These are phyloP conservation scores for Calocera cornea DNA, from an alignment of 768 basidiomycete species.

Conservation along the genomic window DNA sequence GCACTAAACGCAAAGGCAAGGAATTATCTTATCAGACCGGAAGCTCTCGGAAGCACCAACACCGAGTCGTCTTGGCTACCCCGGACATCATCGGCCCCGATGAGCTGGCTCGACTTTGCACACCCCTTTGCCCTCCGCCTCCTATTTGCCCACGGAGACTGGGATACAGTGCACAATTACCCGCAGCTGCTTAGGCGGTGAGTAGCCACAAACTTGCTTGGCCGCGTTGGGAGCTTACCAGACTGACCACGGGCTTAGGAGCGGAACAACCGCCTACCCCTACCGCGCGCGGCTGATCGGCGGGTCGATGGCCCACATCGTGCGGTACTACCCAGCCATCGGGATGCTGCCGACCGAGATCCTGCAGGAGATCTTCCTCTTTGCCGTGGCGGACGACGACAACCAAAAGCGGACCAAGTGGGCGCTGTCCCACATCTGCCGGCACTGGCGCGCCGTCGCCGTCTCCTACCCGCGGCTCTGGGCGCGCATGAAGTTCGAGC, in stretches of 20 bases:
- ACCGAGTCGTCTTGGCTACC: no score
- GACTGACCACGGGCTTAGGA: no score
- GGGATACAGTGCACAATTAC: not conserved
- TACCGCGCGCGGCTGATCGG: no score
- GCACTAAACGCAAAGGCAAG: no score
- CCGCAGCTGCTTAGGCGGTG: no score
- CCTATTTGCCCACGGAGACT: not conserved
- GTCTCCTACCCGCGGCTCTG: not conserved
- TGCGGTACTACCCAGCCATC: not conserved
- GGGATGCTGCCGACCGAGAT: not conserved
- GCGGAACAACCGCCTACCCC: no score
- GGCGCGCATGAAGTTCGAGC: conserved; percentile 5
- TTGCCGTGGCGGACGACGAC: conserved; percentile 7
- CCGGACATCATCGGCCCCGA: no score
- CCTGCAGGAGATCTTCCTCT: not conserved
- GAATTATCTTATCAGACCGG: no score
- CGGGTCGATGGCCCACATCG: not conserved
- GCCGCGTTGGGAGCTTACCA: no score
- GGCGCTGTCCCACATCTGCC: not conserved
- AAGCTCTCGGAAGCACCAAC: no score
- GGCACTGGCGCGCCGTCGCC: not conserved
- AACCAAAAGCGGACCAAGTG: conserved; percentile 6
- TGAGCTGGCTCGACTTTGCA: not conserved
- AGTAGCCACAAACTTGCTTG: no score
- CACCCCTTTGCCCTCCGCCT: not conserved